Evolutionary conservation across 768 basidiomycete species (phyloP).

Genomic region (Boletales sp.): DNA sequence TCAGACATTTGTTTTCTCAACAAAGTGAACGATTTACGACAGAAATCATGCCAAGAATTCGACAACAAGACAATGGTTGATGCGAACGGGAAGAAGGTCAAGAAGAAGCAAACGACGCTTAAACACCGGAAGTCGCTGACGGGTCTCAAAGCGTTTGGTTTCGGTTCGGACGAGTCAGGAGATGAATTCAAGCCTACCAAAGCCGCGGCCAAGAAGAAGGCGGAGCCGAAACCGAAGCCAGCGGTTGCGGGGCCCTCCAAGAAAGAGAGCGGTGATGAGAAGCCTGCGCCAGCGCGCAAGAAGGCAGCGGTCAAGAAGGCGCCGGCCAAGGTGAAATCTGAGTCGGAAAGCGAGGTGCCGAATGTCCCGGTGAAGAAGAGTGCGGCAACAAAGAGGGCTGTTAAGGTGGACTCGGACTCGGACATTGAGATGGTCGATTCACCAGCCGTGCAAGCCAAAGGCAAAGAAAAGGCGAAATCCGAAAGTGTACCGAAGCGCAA

Average conservation of each 20-base stretch:
- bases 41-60: conserved; percentile 44
- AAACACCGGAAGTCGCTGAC: conserved; percentile 49
- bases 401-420: conserved; percentile 36
- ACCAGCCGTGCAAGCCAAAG: conserved; percentile 27
- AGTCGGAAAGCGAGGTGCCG: conserved; percentile 37
- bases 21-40: conserved; percentile 4
- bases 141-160: conserved; percentile 33
- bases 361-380: conserved; percentile 18
- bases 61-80: conserved; percentile 44
- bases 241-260: conserved; percentile 40
- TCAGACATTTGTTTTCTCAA: not conserved
- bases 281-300: conserved; percentile 24
- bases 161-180: conserved; percentile 39
- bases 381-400: conserved; percentile 18
- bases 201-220: conserved; percentile 39
- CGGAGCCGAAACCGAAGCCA: conserved; percentile 23
- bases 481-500: conserved; percentile 56
- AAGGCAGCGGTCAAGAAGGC: conserved; percentile 32
- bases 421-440: conserved; percentile 32
- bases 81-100: conserved; percentile 49
- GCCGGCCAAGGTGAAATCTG: conserved; percentile 34
- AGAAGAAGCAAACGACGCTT: conserved; percentile 55
- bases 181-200: conserved; percentile 57
- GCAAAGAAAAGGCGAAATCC: conserved; percentile 44
- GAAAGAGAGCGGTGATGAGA: conserved; percentile 42